phyloP scores from a whole-genome alignment of 768 basidiomycete genomes.

The Butyriboletus loyo region DNA sequence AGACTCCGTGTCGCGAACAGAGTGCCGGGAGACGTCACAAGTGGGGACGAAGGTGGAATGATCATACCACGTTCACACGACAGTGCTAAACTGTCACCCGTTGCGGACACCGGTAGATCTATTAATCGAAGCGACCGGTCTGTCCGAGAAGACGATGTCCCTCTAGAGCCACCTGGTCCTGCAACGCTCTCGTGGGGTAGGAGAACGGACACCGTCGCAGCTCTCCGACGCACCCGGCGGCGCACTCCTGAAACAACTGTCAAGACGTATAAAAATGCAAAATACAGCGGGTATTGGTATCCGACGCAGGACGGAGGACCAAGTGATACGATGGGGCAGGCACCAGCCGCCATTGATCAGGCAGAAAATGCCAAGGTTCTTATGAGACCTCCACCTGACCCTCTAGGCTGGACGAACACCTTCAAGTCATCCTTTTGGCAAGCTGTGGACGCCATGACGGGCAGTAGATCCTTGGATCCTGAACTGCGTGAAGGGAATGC shows the following conservation, averaged over 20 bases:
- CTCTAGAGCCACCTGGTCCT: slow-evolving; percentile 20
- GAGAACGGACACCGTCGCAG: slow-evolving; percentile 25
- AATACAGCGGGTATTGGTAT: slow-evolving; percentile 14
- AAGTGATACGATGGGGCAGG: neutral
- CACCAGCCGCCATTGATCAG: neutral
- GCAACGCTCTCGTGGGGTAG: slow-evolving; percentile 27
- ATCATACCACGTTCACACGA: slow-evolving; percentile 2
- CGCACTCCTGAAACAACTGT: slow-evolving; percentile 2
- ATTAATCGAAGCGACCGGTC: neutral
- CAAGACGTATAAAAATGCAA: slow-evolving; percentile 8
- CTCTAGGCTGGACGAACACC: slow-evolving; percentile 40
- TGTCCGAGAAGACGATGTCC: neutral
- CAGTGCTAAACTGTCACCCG: neutral
- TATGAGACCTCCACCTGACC: slow-evolving; percentile 5
- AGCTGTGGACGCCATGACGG: slow-evolving; percentile 49
- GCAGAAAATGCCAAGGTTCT: neutral
- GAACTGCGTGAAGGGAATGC: neutral
- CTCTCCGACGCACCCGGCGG: slow-evolving; percentile 16
- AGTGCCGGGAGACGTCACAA: slow-evolving; percentile 43
- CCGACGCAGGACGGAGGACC: slow-evolving; percentile 1
- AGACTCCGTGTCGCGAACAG: slow-evolving; percentile 48
- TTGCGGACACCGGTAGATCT: neutral
- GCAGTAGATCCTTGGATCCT: slow-evolving; percentile 32
- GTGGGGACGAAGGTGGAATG: slow-evolving; percentile 32
- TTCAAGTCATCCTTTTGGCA: slow-evolving; percentile 44